Evolutionary conservation across 2,329 filamentous ascomycete species (phyloP).

Genomic region (Microcyclospora tardicrescens): DNA sequence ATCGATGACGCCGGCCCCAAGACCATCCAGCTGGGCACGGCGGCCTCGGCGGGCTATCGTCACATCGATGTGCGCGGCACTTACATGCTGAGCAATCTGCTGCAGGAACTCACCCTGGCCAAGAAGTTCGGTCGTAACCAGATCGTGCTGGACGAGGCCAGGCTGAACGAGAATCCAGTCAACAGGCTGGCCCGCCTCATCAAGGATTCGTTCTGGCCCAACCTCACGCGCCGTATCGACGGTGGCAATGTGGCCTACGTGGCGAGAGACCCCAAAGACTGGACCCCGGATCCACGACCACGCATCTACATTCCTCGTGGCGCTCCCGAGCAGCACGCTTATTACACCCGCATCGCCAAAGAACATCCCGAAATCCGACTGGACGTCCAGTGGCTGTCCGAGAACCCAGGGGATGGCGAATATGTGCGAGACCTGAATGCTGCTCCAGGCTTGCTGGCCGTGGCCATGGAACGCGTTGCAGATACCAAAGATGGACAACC

Average conservation of each 20-base stretch:
- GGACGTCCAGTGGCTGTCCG: slow-evolving; percentile 69
- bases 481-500: slow-evolving; percentile 56
- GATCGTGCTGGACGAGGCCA: slow-evolving; percentile 80
- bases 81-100: slow-evolving; percentile 91
- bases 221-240: slow-evolving; percentile 79
- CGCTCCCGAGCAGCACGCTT: slow-evolving; percentile 76
- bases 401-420: slow-evolving; percentile 54
- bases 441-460: slow-evolving; percentile 76
- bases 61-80: slow-evolving; percentile 86
- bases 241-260: slow-evolving; percentile 75
- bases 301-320: slow-evolving; percentile 82
- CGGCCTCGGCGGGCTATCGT: slow-evolving; percentile 73
- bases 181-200: slow-evolving; percentile 77
- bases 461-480: slow-evolving; percentile 61
- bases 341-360: slow-evolving; percentile 69
- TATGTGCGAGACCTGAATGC: slow-evolving; percentile 72
- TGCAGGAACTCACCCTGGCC: slow-evolving; percentile 87
- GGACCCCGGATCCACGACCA: slow-evolving; percentile 78
- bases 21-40: slow-evolving; percentile 73
- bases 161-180: slow-evolving; percentile 90
- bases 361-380: slow-evolving; percentile 72
- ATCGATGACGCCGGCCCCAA: slow-evolving; percentile 93
- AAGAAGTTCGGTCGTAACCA: slow-evolving; percentile 81
- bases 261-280: slow-evolving; percentile 85
- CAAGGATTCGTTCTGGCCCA: slow-evolving; percentile 83